Evolutionary conservation across 345 rosid genomes (phyloP), one percentile per base, ranked within the genome.

Genomic region (Lenwebbia sp.): DNA sequence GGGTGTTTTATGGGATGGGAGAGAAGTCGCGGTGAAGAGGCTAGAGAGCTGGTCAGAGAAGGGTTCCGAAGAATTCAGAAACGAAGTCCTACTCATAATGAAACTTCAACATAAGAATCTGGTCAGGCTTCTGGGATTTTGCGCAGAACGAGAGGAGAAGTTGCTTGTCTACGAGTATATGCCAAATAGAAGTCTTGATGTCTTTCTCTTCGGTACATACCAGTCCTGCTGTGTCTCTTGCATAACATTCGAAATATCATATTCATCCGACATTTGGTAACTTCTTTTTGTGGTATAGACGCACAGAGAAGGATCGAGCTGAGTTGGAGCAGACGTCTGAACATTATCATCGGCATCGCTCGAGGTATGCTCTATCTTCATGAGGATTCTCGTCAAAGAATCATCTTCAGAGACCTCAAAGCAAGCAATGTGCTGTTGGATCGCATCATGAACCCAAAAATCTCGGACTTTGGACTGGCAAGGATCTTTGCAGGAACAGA

Each of bases 41-140:
- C 50, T 89, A 25, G 86, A 90, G 1, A 83, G 89, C 50, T 85
- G 40, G 28, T 91, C 93, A 44, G 62, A 89, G 78, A 90, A 90
- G 88, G 93, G 90, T 2, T 30, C 88, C 8, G 83, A 86, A 30
- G 90, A 91, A 83, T 91, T 91, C 47, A 70, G 78, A 70, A 70
- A 70, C 0, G 78, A 70, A 70, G 78, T 70, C 7, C 47, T 70
- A 7, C 84, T 90, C 15, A 89, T 91, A 58, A 84, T 89, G n/a
- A 89, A 87, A 76, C 90, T 91, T 86, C 92, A 88, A 49, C 91
- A 91, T 82, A 60, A 51, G 26, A 91, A 91, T 26, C 90, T 91
- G 51, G 89, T 91, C 57, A 86, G 84, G 57, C 88, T 90, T n/a
- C 54, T 88, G 4, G 90, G 91, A 25, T 91, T 89, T 55, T 85